Conservation (phyloP, 345 rosid species). For the Salix suchowensis region DNA sequence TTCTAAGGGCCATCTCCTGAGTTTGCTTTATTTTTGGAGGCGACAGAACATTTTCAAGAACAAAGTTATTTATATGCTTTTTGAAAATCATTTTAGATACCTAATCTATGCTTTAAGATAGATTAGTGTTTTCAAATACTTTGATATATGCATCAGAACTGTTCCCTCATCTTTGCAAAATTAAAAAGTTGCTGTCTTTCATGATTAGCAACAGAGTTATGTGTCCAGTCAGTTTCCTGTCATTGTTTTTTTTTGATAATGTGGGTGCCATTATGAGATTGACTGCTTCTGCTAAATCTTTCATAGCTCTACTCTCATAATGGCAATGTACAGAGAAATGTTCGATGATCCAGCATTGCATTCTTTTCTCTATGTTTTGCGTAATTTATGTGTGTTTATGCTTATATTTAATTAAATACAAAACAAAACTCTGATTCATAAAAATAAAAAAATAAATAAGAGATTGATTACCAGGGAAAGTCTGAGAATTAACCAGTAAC, state of each 20-base stretch:
- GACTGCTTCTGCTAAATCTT: background rate
- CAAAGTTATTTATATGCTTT: background rate
- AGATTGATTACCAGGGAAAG: background rate
- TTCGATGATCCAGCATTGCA: background rate
- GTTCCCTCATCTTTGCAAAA: background rate
- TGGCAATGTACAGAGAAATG: background rate
- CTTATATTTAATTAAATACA: too few relatives aligned
- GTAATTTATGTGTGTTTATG: too few relatives aligned
- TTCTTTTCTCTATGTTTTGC: background rate
- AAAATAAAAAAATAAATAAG: background rate
- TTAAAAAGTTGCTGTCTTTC: too few relatives aligned
- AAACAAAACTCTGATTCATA: background rate
- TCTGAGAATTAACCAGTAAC: background rate
- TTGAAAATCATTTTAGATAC: background rate
- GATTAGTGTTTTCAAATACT: background rate
- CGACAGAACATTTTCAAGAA: too few relatives aligned
- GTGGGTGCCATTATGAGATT: background rate
- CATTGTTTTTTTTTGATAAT: too few relatives aligned
- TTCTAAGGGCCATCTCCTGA: too few relatives aligned
- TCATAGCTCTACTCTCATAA: background rate
- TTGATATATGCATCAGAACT: background rate
- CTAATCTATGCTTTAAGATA: background rate
- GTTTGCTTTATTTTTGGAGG: too few relatives aligned
- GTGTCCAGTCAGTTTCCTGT: background rate
- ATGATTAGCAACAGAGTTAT: background rate